Evolutionary conservation across 306 rosid genomes (phyloP).

Genomic region (Trichosanthes cucumerina): DNA sequence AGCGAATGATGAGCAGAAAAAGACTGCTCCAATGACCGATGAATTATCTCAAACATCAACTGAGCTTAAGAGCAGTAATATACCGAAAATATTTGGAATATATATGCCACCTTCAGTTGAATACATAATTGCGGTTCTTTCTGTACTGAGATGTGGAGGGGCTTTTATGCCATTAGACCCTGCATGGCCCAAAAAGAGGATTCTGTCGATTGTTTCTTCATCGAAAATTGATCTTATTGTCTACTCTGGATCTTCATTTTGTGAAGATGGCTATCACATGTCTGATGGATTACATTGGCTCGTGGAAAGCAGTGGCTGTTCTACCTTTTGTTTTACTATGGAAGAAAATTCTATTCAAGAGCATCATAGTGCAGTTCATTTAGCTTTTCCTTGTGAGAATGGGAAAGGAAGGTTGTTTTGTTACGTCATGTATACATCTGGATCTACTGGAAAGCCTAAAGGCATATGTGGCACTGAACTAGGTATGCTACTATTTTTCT

Average conservation of each 20-base stretch:
- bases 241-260: conserved; percentile 32
- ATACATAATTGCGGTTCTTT: conserved; percentile 62
- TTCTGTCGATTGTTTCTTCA: conserved; percentile 39
- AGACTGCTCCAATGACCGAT: neutral
- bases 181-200: conserved; percentile 62
- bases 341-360: conserved; percentile 26
- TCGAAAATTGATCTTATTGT: conserved; percentile 48
- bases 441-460: conserved; percentile 87
- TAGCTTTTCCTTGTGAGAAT: conserved; percentile 42
- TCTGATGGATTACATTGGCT: conserved; percentile 44
- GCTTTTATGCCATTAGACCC: conserved; percentile 87
- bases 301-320: conserved; percentile 19
- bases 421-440: conserved; percentile 85
- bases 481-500: conserved; percentile 27
- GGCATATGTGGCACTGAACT: conserved; percentile 84
- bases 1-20: conserved; percentile 19
- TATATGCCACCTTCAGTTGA: conserved; percentile 71
- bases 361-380: conserved; percentile 14
- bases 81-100: conserved; percentile 62
- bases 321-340: conserved; percentile 40
- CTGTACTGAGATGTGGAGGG: conserved; percentile 60
- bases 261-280: conserved; percentile 22
- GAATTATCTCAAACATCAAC: conserved; percentile 14
- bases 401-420: conserved; percentile 52
- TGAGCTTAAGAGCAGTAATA: conserved; percentile 18